Percentiles rank a stretch among this genome's conserved stretches.
phyloP scores from a whole-genome alignment of 148 eudicot species.

The Dianthus caryophyllus region DNA sequence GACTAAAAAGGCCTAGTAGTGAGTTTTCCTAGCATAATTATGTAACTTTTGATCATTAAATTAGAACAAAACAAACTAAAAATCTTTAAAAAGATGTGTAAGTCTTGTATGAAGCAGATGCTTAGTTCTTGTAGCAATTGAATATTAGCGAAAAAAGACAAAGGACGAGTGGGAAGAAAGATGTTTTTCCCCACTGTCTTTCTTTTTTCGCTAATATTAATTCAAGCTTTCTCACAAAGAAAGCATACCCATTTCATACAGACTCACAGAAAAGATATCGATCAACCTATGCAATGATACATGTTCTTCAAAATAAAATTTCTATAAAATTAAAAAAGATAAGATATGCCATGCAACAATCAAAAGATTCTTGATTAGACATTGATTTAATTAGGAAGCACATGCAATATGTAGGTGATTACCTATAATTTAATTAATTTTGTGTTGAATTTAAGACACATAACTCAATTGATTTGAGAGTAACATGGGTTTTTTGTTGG shows the following conservation, averaged over 20 bases:
- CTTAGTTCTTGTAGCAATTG: too few species aligned
- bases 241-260: too few species aligned
- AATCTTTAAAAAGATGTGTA: too few species aligned
- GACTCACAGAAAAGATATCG: too few species aligned
- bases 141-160: too few species aligned
- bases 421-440: background rate
- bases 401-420: constrained; percentile 21
- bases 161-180: too few species aligned
- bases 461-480: constrained; percentile 6
- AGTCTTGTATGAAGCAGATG: too few species aligned
- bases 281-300: constrained; percentile 13
- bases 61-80: too few species aligned
- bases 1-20: background rate
- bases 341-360: constrained; percentile 11
- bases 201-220: too few species aligned
- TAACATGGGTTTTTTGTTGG: constrained; percentile 22
- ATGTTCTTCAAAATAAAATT: constrained; percentile 15
- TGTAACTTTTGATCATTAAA: constrained; percentile 7
- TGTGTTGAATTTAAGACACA: background rate
- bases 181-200: too few species aligned
- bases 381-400: constrained; percentile 29
- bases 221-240: background rate
- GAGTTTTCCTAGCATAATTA: background rate
- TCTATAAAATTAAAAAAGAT: background rate
- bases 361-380: constrained; percentile 20